Conservation (phyloP, 192 early-diverging fungal genomes). For the Rhizophagus clarus region DNA sequence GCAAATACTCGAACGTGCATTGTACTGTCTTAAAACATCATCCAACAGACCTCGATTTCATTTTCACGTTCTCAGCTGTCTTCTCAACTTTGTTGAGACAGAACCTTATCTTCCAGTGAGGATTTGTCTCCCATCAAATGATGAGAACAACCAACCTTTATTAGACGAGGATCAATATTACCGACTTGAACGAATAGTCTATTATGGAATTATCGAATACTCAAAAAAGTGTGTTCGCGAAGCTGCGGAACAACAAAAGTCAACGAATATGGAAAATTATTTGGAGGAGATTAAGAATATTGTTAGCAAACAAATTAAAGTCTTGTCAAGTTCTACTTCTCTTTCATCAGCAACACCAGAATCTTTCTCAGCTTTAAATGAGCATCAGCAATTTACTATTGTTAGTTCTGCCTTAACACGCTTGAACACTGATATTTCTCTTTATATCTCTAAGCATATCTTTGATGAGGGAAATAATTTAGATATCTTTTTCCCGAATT, state of each 20-base stretch:
- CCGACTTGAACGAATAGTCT: background rate
- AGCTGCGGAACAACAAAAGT: background rate
- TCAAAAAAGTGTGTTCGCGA: constrained; percentile 2
- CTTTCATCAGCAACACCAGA: background rate
- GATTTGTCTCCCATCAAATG: background rate
- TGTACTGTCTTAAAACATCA: background rate
- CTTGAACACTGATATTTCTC: background rate
- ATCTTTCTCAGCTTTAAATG: background rate
- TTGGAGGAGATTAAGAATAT: background rate
- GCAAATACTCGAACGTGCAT: background rate
- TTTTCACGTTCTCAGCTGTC: background rate
- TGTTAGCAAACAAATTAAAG: background rate
- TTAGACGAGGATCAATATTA: constrained; percentile 1
- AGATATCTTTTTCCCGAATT: background rate
- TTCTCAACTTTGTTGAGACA: background rate
- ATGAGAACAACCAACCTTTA: background rate
- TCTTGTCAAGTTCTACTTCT: background rate
- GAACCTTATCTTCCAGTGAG: background rate
- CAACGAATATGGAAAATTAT: background rate
- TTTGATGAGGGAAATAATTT: background rate
- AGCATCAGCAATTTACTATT: background rate
- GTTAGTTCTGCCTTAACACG: background rate
- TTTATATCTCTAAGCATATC: background rate
- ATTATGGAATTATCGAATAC: background rate
- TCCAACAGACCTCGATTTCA: background rate